A percentile compares a stretch with the other conserved stretches of the same genome.
Evolutionary conservation across 2,329 filamentous ascomycete species (phyloP).

Genomic region (Cladophialophora immunda): DNA sequence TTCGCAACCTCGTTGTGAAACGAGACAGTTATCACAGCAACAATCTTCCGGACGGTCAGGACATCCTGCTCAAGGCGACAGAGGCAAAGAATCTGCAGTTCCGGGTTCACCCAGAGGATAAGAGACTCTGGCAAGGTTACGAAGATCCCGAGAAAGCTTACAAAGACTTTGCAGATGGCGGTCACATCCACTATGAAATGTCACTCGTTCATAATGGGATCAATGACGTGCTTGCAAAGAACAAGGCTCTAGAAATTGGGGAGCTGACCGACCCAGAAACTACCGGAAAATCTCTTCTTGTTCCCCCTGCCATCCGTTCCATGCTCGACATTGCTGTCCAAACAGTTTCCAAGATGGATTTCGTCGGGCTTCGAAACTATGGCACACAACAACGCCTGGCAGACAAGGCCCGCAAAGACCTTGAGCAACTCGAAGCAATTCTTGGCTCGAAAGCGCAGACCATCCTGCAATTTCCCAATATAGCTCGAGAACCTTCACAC

Average conservation of each 20-base stretch:
- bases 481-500: background rate
- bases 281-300: slow-evolving; percentile 43
- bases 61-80: slow-evolving; percentile 44
- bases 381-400: slow-evolving; percentile 34
- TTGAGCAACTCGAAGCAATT: slow-evolving; percentile 15
- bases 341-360: slow-evolving; percentile 50
- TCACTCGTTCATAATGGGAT: slow-evolving; percentile 49
- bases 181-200: slow-evolving; percentile 51
- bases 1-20: slow-evolving; percentile 33
- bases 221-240: slow-evolving; percentile 46
- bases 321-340: slow-evolving; percentile 47
- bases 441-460: slow-evolving; percentile 19
- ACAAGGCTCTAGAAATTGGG: slow-evolving; percentile 47
- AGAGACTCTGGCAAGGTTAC: slow-evolving; percentile 43
- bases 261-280: slow-evolving; percentile 46
- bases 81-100: slow-evolving; percentile 51
- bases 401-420: slow-evolving; percentile 13
- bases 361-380: slow-evolving; percentile 44
- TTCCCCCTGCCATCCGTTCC: slow-evolving; percentile 26
- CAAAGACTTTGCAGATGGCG: slow-evolving; percentile 43
- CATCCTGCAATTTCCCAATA: slow-evolving; percentile 11
- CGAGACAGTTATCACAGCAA: slow-evolving; percentile 37
- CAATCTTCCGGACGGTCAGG: slow-evolving; percentile 41
- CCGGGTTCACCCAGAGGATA: slow-evolving; percentile 39
- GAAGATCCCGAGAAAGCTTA: slow-evolving; percentile 41